These are phyloP conservation scores for Stenocarpella maydis DNA, from an alignment of 2,329 filamentous ascomycete species.

Conservation along the genomic window DNA sequence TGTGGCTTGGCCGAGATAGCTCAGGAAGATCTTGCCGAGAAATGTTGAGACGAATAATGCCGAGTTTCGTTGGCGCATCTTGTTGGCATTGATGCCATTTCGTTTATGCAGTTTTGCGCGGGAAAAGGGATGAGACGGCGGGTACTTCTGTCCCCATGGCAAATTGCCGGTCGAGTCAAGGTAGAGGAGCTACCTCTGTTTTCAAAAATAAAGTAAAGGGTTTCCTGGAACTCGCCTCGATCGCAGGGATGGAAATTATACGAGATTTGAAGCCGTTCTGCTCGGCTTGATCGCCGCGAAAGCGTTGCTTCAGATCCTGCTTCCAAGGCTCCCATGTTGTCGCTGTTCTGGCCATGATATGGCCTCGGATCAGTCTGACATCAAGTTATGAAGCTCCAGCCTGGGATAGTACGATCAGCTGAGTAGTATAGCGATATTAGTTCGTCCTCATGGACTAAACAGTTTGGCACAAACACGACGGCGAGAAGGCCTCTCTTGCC, in stretches of 20 bases:
- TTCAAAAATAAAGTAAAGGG: too few species aligned
- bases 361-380: background rate
- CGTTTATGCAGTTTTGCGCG: background rate
- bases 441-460: background rate
- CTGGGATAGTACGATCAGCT: background rate
- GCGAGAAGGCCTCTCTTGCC: background rate
- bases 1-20: background rate
- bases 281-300: background rate
- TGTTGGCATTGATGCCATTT: background rate
- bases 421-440: too few species aligned
- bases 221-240: too few species aligned
- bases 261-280: background rate
- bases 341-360: background rate
- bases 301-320: background rate
- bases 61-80: background rate
- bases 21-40: too few species aligned
- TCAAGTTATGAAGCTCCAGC: rapidly evolving
- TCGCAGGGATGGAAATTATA: background rate
- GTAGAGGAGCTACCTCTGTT: background rate
- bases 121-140: background rate
- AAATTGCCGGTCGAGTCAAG: background rate
- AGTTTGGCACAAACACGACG: too few species aligned
- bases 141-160: too few species aligned
- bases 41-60: too few species aligned
- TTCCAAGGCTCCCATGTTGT: background rate